A percentile compares a stretch with the other conserved stretches of the same genome.
Evolutionary conservation across 352 stramenopile genomes (phyloP).

Genomic region (Phytophthora brassicae): DNA sequence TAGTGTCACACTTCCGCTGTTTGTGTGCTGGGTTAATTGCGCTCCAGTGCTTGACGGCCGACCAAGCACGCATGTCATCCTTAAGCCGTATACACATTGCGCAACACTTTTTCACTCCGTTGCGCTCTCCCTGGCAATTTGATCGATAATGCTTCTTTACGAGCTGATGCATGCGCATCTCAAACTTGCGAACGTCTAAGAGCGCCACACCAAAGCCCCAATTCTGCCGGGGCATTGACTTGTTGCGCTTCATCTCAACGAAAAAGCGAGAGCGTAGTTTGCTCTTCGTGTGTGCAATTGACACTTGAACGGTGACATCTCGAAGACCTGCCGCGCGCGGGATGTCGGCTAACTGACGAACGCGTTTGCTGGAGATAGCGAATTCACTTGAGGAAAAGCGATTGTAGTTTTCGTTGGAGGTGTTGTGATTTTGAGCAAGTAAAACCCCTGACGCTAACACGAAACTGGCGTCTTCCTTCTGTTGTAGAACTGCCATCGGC

Average conservation of each 20-base stretch:
- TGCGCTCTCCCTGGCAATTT: slow-evolving; percentile 25
- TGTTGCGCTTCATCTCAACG: slow-evolving; percentile 44
- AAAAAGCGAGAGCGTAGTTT: slow-evolving; percentile 53
- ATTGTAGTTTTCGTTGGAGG: slow-evolving; percentile 14
- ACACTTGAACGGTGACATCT: slow-evolving; percentile 49
- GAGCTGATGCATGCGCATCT: slow-evolving; percentile 36
- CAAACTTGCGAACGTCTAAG: slow-evolving; percentile 43
- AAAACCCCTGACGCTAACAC: slow-evolving; percentile 23
- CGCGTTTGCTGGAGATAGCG: slow-evolving; percentile 28
- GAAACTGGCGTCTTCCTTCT: slow-evolving; percentile 15
- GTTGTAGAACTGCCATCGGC: slow-evolving; percentile 22
- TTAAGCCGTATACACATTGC: slow-evolving; percentile 49
- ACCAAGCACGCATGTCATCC: slow-evolving; percentile 43
- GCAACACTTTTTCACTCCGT: slow-evolving; percentile 30
- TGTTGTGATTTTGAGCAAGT: slow-evolving; percentile 22
- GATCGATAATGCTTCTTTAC: slow-evolving; percentile 38
- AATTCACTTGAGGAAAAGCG: slow-evolving; percentile 14
- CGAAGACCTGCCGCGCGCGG: slow-evolving; percentile 54
- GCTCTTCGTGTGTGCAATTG: slow-evolving; percentile 50
- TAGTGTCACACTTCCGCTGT: slow-evolving; percentile 47
- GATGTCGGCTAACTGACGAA: slow-evolving; percentile 54
- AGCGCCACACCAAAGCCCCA: slow-evolving; percentile 47
- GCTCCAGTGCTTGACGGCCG: slow-evolving; percentile 38
- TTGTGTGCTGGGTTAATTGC: slow-evolving; percentile 50
- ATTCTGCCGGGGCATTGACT: slow-evolving; percentile 19